phyloP scores from a whole-genome alignment of 352 stramenopile species.

The Pythium guiyangense region DNA sequence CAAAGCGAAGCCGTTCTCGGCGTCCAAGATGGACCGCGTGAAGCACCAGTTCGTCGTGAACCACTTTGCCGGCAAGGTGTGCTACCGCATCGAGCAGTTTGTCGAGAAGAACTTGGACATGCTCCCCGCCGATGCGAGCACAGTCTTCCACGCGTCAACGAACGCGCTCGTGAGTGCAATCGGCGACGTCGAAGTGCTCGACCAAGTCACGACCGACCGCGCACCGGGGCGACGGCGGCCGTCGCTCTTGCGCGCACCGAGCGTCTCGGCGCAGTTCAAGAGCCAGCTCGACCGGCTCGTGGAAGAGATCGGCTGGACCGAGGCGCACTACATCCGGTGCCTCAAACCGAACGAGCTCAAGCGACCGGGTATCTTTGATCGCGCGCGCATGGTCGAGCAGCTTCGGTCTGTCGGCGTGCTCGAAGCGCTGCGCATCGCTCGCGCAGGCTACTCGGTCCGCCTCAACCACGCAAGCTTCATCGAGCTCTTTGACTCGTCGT shows the following conservation, averaged over 20 bases:
- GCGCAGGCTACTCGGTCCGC: constrained; percentile 94
- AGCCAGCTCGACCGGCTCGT: constrained; percentile 93
- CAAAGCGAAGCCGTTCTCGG: constrained; percentile 56
- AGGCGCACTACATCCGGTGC: constrained; percentile 98
- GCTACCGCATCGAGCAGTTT: constrained; percentile 78
- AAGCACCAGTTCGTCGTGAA: constrained; percentile 79
- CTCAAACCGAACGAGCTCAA: constrained; percentile 97
- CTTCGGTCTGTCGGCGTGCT: constrained; percentile 96
- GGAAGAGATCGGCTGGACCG: constrained; percentile 90
- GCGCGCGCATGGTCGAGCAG: constrained; percentile 94
- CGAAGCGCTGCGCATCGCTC: constrained; percentile 93
- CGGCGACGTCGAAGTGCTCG: constrained; percentile 42
- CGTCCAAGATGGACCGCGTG: constrained; percentile 81
- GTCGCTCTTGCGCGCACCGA: constrained; percentile 60
- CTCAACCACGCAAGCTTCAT: constrained; percentile 92
- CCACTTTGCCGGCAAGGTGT: constrained; percentile 78
- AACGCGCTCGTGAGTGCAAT: constrained; percentile 67
- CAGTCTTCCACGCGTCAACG: constrained; percentile 44
- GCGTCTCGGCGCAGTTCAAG: constrained; percentile 91
- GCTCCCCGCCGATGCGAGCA: constrained; percentile 57
- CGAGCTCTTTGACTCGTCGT: constrained; percentile 62
- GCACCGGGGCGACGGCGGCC: constrained; percentile 26
- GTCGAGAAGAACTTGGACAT: constrained; percentile 86
- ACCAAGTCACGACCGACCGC: constrained; percentile 17
- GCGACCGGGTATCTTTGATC: constrained; percentile 55